These are phyloP conservation scores for Podosphaera xanthii DNA, from an alignment of 2,329 filamentous ascomycete species.

Conservation along the genomic window DNA sequence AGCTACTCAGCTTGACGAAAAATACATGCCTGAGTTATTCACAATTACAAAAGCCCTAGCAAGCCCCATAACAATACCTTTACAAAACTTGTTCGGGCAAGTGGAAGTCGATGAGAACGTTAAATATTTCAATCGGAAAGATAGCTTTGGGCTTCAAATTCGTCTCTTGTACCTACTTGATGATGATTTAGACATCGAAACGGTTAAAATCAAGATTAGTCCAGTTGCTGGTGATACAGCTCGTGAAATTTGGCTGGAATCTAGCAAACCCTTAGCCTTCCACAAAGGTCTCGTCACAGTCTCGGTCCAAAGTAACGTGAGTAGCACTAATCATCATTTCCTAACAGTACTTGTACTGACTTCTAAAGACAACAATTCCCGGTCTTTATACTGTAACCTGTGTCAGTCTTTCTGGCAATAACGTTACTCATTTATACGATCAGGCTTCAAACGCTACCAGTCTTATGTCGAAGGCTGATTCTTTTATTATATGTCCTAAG, in stretches of 20 bases:
- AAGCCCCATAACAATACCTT: conserved; percentile 40
- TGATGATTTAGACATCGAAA: conserved; percentile 43
- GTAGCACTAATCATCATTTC: conserved; percentile 5
- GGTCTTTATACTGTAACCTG: conserved; percentile 58
- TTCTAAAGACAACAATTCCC: conserved; percentile 33
- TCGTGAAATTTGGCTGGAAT: conserved; percentile 45
- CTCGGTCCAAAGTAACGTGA: conserved; percentile 23
- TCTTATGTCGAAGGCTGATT: conserved; percentile 5
- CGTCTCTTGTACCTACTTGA: conserved; percentile 48
- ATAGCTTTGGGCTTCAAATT: conserved; percentile 52
- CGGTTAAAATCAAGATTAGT: conserved; percentile 39
- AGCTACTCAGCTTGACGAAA: conserved; percentile 7
- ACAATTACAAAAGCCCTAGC: conserved; percentile 19
- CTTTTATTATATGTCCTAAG: conserved; percentile 33
- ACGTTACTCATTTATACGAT: conserved; percentile 43
- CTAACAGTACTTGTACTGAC: conserved; percentile 12
- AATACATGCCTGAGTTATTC: conserved; percentile 15
- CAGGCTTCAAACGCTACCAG: conserved; percentile 21
- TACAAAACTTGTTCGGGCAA: conserved; percentile 52
- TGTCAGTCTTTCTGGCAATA: conserved; percentile 39
- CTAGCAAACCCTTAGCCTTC: conserved; percentile 19
- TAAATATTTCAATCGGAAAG: conserved; percentile 43
- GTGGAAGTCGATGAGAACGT: conserved; percentile 46
- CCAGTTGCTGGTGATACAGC: conserved; percentile 29
- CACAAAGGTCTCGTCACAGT: conserved; percentile 24